These are phyloP conservation scores for Corylus americana DNA, from an alignment of 306 rosid genomes.

Conservation along the genomic window DNA sequence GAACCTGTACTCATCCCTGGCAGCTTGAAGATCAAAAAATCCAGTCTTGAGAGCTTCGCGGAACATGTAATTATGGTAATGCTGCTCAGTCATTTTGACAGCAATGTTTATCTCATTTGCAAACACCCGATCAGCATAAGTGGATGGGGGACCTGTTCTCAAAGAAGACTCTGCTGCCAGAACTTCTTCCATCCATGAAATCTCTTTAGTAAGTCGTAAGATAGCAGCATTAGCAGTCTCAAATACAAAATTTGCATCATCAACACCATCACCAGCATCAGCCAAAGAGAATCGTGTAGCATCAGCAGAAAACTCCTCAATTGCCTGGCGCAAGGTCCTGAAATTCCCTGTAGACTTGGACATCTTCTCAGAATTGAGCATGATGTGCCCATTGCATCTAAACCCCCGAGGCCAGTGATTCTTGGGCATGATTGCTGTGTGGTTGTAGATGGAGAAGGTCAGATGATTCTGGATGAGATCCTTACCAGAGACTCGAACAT, in stretches of 20 bases:
- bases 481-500: constrained; percentile 89
- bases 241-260: constrained; percentile 90
- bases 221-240: constrained; percentile 94
- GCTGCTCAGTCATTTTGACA: constrained; percentile 68
- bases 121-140: constrained; percentile 82
- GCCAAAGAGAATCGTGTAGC: constrained; percentile 92
- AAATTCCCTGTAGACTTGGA: constrained; percentile 95
- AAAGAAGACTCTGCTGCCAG: constrained; percentile 64
- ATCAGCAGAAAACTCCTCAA: constrained; percentile 92
- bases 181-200: constrained; percentile 82
- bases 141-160: constrained; percentile 77
- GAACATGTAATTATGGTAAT: constrained; percentile 72
- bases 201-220: constrained; percentile 77
- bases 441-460: constrained; percentile 82
- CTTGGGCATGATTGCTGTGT: constrained; percentile 70
- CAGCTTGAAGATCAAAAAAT: constrained; percentile 85
- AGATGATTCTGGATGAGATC: constrained; percentile 93
- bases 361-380: constrained; percentile 93
- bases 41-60: constrained; percentile 90
- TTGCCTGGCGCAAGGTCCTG: constrained; percentile 78
- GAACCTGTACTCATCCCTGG: constrained; percentile 88
- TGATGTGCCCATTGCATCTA: constrained; percentile 88
- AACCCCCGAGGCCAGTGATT: constrained; percentile 91
- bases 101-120: constrained; percentile 86
- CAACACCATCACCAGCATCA: constrained; percentile 96